A percentile compares a stretch with the other conserved stretches of the same genome.
Conservation (phyloP, 2,329 filamentous ascomycete species). For the Paraphoma chrysanthemicola region DNA sequence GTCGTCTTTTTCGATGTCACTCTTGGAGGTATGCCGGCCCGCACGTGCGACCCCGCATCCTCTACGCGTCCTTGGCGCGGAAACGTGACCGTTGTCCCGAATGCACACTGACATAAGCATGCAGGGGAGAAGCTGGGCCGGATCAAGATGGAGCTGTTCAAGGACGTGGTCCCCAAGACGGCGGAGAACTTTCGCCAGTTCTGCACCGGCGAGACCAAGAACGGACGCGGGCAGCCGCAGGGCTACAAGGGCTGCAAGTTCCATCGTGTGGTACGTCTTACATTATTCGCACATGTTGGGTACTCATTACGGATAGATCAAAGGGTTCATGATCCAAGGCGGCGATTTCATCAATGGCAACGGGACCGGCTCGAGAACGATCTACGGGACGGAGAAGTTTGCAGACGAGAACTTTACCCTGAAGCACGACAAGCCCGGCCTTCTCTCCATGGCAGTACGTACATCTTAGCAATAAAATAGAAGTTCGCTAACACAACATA, state of each 20-base stretch:
- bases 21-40: constrained; percentile 68
- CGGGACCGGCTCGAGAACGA: constrained; percentile 85
- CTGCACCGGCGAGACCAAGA: constrained; percentile 92
- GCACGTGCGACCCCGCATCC: neutral
- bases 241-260: constrained; percentile 97
- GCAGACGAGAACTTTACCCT: constrained; percentile 87
- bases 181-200: constrained; percentile 98
- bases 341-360: constrained; percentile 95
- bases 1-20: constrained; percentile 80
- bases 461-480: neutral
- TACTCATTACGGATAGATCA: constrained; percentile 67
- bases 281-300: neutral
- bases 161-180: constrained; percentile 81
- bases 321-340: constrained; percentile 96
- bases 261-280: constrained; percentile 79
- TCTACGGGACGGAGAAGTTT: constrained; percentile 86
- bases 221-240: constrained; percentile 76
- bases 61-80: too few relatives aligned
- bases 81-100: neutral
- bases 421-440: constrained; percentile 78
- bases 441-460: constrained; percentile 92
- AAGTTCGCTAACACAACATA: constrained; percentile 6
- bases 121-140: constrained; percentile 46
- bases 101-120: constrained; percentile 27
- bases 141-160: constrained; percentile 72